Evolutionary conservation across 2,329 filamentous ascomycete species (phyloP).

Genomic region (Apiospora koreana): DNA sequence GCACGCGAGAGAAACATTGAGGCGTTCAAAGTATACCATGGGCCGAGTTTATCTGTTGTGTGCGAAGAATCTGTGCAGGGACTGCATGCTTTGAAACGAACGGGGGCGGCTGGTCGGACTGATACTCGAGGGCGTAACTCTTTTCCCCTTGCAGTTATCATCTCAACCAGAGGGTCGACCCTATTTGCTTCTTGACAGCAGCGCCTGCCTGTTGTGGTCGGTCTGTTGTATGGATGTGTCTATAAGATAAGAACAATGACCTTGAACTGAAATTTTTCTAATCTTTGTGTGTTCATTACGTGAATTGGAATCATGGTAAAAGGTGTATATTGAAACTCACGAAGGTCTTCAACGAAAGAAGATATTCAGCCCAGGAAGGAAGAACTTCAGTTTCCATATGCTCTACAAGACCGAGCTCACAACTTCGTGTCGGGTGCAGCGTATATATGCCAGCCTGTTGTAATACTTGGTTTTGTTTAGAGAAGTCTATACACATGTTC

Average conservation of each 20-base stretch:
- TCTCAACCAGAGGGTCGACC: not conserved
- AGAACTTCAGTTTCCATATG: not conserved
- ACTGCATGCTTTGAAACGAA: not conserved
- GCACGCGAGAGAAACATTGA: not conserved
- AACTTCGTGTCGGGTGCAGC: not conserved
- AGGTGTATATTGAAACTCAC: too few relatives aligned
- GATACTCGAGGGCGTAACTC: not conserved
- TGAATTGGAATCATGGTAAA: not conserved
- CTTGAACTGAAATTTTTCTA: not conserved
- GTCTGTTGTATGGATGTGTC: conserved; percentile 8
- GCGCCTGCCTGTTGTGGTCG: not conserved
- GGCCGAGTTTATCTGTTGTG: conserved; percentile 9
- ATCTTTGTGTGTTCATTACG: not conserved
- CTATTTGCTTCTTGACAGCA: not conserved
- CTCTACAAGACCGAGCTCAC: not conserved
- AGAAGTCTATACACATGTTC: not conserved
- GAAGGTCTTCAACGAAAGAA: too few relatives aligned
- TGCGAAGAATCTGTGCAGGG: not conserved
- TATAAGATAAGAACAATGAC: conserved; percentile 9
- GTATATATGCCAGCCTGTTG: not conserved
- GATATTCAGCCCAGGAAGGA: not conserved
- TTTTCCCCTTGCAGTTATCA: not conserved
- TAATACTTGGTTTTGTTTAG: not conserved
- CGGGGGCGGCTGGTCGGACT: not conserved
- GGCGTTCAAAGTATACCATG: conserved; percentile 15